Conservation (phyloP, 331 rosid species). For the Malus hybrid region DNA sequence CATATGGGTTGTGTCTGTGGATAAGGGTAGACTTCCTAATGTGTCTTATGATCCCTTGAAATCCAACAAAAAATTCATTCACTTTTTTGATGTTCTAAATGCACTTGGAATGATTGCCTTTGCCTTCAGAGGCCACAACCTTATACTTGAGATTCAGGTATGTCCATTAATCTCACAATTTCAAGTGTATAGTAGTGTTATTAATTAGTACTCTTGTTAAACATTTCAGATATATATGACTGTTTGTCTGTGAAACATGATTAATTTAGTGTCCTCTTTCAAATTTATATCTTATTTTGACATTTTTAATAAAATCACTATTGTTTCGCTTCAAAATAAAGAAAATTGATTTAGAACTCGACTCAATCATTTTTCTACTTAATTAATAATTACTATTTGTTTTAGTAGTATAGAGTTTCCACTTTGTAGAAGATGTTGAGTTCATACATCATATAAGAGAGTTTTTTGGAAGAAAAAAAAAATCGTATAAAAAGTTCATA, state of each 20-base stretch:
- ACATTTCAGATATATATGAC: no score
- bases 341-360: neutral
- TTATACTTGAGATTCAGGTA: conserved; percentile 41
- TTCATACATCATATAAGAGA: neutral
- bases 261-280: no score
- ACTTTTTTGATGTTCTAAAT: conserved; percentile 19
- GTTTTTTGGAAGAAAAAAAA: no score
- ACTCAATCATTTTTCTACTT: neutral
- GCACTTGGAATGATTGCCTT: conserved; percentile 39
- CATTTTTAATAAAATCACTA: no score
- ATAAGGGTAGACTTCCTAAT: conserved; percentile 20
- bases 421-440: neutral
- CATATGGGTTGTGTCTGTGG: conserved; percentile 26
- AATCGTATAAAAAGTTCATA: no score
- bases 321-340: no score
- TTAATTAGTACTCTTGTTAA: neutral
- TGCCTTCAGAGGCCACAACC: conserved; percentile 43
- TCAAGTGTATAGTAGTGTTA: neutral
- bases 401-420: neutral
- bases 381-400: neutral
- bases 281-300: no score
- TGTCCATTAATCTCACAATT: neutral
- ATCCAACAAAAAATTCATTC: neutral
- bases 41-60: conserved; percentile 22
- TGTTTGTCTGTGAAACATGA: no score